Evolutionary conservation across 768 basidiomycete genomes (phyloP).

Genomic region (Leccinum pellstonianum): DNA sequence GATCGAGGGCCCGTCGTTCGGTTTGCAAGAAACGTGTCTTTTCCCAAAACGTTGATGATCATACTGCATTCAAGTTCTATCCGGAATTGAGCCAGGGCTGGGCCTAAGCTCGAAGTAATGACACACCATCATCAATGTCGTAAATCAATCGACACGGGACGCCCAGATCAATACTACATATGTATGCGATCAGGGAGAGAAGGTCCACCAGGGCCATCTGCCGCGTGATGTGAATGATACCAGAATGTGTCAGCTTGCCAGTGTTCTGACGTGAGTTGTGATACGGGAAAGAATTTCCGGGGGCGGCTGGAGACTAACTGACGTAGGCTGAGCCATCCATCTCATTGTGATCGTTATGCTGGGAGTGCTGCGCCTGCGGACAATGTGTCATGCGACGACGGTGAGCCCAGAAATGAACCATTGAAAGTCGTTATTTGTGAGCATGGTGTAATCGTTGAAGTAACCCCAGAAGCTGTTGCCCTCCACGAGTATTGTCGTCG

Average conservation of each 20-base stretch:
- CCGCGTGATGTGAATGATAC: slow-evolving; percentile 26
- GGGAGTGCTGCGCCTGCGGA: slow-evolving; percentile 27
- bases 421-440: slow-evolving; percentile 20
- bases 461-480: slow-evolving; percentile 16
- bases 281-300: slow-evolving; percentile 34
- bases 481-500: background rate
- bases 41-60: slow-evolving; percentile 32
- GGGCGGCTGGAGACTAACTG: slow-evolving; percentile 39
- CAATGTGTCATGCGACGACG: background rate
- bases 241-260: slow-evolving; percentile 41
- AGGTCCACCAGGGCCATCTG: slow-evolving; percentile 45
- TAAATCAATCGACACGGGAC: slow-evolving; percentile 14
- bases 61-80: slow-evolving; percentile 14
- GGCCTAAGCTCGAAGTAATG: background rate
- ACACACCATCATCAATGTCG: slow-evolving; percentile 24
- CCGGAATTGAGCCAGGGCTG: background rate
- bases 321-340: slow-evolving; percentile 36
- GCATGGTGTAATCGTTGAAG: slow-evolving; percentile 22
- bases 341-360: slow-evolving; percentile 19
- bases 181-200: background rate
- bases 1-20: slow-evolving; percentile 26
- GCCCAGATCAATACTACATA: too few species aligned
- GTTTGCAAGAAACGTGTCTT: slow-evolving; percentile 38
- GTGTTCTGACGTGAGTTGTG: slow-evolving; percentile 24
- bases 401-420: background rate